Percentiles rank a stretch among this genome's conserved stretches.
phyloP scores from a whole-genome alignment of 352 stramenopile genomes.

The Pythium folliculosum region DNA sequence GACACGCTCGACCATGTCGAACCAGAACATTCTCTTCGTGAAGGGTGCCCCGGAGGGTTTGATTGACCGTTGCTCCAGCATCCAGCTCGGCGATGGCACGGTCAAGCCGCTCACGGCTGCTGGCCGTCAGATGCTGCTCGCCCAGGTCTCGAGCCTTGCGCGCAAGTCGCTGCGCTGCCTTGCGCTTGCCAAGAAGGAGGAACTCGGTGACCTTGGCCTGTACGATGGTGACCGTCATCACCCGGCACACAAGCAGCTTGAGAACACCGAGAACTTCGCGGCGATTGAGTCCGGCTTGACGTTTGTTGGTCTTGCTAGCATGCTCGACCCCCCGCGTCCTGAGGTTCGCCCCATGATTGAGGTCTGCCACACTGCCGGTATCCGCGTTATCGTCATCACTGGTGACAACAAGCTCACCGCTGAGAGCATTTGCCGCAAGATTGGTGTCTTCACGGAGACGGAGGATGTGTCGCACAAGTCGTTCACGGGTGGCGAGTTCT shows the following conservation, averaged over 20 bases:
- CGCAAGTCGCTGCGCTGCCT: constrained; percentile 95
- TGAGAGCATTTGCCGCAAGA: constrained; percentile 96
- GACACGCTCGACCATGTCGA: constrained; percentile 61
- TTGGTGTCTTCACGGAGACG: constrained; percentile 93
- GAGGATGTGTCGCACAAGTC: constrained; percentile 89
- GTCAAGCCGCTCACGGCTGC: constrained; percentile 91
- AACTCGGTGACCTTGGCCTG: constrained; percentile 77
- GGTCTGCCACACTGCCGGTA: constrained; percentile 93
- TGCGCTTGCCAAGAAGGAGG: constrained; percentile 95
- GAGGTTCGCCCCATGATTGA: constrained; percentile 97
- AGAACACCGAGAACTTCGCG: constrained; percentile 88
- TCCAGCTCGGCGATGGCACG: constrained; percentile 92
- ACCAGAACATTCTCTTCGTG: constrained; percentile 95
- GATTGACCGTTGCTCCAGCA: constrained; percentile 93
- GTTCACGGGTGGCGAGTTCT: constrained; percentile 97
- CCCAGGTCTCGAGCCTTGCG: constrained; percentile 91
- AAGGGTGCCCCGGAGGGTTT: constrained; percentile 98
- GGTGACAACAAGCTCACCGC: constrained; percentile 99
- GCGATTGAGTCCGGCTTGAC: constrained; percentile 96
- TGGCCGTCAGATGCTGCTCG: constrained; percentile 85
- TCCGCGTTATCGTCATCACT: constrained; percentile 99
- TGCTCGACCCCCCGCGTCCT: constrained; percentile 97
- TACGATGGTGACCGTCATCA: constrained; percentile 88
- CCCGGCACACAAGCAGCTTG: constrained; percentile 78
- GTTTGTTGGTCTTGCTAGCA: constrained; percentile 97